phyloP scores from a whole-genome alignment of 768 basidiomycete species.

The Rhizopogon vulgaris region DNA sequence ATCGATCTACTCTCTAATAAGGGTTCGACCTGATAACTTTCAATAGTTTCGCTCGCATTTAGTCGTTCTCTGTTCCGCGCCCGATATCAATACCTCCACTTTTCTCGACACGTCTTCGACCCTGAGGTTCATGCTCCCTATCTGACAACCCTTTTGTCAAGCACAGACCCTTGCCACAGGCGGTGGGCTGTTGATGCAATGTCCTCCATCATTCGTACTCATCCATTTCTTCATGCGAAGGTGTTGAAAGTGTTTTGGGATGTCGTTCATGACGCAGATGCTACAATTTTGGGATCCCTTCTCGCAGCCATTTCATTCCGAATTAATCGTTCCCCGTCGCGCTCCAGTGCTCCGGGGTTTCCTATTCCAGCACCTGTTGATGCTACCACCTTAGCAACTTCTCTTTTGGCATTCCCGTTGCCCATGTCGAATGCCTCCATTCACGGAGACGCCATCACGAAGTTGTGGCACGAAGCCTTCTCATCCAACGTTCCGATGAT shows the following conservation, averaged over 20 bases:
- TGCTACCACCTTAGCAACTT: neutral
- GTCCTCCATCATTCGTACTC: conserved; percentile 25
- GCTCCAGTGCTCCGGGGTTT: neutral
- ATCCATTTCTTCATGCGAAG: conserved; percentile 27
- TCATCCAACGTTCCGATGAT: conserved; percentile 18
- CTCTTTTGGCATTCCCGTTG: neutral
- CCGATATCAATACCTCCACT: conserved; percentile 33
- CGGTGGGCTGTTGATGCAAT: conserved; percentile 30
- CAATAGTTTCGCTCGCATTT: conserved; percentile 11
- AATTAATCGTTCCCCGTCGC: neutral
- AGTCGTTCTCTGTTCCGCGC: conserved; percentile 25
- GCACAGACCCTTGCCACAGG: conserved; percentile 20
- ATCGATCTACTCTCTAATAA: conserved; percentile 2
- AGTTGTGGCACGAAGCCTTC: conserved; percentile 13
- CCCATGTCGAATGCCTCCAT: no score
- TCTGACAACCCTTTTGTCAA: conserved; percentile 33
- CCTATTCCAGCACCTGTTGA: neutral
- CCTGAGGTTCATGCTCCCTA: conserved; percentile 44
- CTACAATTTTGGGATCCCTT: neutral
- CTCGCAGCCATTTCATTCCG: neutral
- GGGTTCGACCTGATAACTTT: conserved; percentile 5
- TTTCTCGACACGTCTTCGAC: conserved; percentile 30
- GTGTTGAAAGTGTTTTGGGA: conserved; percentile 25
- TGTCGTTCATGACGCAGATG: neutral
- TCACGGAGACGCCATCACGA: neutral